A percentile compares a stretch with the other conserved stretches of the same genome.
Evolutionary conservation across 495 filamentous ascomycete genomes (phyloP).

Genomic region (Hypoxylon lienhwacheense): DNA sequence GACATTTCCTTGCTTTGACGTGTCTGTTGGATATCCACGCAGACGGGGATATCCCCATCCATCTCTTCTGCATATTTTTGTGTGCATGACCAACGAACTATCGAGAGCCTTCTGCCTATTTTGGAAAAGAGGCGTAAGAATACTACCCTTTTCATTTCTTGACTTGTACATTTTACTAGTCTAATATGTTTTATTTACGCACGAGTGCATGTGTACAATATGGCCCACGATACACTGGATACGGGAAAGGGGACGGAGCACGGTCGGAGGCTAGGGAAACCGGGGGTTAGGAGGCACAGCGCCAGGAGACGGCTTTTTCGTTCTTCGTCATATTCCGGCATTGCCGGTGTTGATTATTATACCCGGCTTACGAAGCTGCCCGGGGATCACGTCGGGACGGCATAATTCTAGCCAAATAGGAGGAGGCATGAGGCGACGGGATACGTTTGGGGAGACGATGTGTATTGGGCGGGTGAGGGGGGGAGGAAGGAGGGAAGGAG

Average conservation of each 20-base stretch:
- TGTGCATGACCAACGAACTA: too few species aligned
- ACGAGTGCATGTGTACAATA: too few species aligned
- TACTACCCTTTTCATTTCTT: constrained; percentile 1
- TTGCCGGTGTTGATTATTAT: neutral
- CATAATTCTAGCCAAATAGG: neutral
- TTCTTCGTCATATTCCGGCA: neutral
- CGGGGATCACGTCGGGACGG: neutral
- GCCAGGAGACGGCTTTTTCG: neutral
- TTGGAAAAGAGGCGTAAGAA: neutral
- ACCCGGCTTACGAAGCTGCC: constrained; percentile 3
- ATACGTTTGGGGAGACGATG: neutral
- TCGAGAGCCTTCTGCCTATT: too few species aligned
- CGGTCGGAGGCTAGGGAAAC: neutral
- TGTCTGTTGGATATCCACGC: too few species aligned
- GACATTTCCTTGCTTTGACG: neutral
- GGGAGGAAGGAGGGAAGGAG: neutral
- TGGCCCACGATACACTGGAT: neutral
- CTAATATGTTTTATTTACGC: neutral
- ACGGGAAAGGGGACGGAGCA: neutral
- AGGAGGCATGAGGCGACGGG: neutral
- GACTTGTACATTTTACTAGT: constrained; percentile 10
- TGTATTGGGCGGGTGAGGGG: neutral
- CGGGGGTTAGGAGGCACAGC: neutral
- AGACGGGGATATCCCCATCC: too few species aligned
- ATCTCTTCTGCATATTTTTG: too few species aligned